Evolutionary conservation across 2,329 filamentous ascomycete genomes (phyloP).

Genomic region (Sarocladium oryzae): DNA sequence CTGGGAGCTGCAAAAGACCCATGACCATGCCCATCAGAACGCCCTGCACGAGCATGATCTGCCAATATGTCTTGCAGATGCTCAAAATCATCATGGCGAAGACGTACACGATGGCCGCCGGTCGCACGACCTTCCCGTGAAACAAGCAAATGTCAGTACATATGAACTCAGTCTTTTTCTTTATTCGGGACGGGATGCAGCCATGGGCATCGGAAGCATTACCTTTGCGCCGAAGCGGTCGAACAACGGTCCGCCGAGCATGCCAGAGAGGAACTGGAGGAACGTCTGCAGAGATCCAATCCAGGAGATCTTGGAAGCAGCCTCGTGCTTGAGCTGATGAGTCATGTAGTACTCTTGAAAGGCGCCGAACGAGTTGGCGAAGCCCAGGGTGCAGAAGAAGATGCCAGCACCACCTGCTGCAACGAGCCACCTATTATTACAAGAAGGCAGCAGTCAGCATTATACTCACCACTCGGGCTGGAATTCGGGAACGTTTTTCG

Average conservation of each 20-base stretch:
- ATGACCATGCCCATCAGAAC: constrained; percentile 34
- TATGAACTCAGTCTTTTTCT: constrained; percentile 25
- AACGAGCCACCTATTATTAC: constrained; percentile 28
- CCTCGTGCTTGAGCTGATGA: constrained; percentile 25
- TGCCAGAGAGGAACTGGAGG: constrained; percentile 28
- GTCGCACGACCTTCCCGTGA: constrained; percentile 20
- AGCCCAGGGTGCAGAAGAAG: constrained; percentile 34
- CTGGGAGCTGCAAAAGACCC: constrained; percentile 36
- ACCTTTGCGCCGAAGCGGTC: constrained; percentile 31
- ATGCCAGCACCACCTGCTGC: constrained; percentile 26
- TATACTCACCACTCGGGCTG: neutral
- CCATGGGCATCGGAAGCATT: constrained; percentile 22
- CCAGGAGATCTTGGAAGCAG: constrained; percentile 32
- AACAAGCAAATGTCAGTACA: constrained; percentile 15
- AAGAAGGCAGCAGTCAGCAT: neutral
- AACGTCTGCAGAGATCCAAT: constrained; percentile 33
- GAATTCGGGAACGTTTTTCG: neutral
- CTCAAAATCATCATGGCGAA: constrained; percentile 37
- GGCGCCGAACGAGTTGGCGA: constrained; percentile 38
- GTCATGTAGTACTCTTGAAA: constrained; percentile 37
- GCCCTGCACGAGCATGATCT: constrained; percentile 45
- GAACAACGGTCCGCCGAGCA: constrained; percentile 31
- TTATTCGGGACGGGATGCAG: no score
- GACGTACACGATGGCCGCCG: constrained; percentile 26
- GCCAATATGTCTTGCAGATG: constrained; percentile 40